Percentiles rank a stretch among this genome's conserved stretches.
Evolutionary conservation across 495 filamentous ascomycete species (phyloP).

Genomic region (Podospora tetraspora): DNA sequence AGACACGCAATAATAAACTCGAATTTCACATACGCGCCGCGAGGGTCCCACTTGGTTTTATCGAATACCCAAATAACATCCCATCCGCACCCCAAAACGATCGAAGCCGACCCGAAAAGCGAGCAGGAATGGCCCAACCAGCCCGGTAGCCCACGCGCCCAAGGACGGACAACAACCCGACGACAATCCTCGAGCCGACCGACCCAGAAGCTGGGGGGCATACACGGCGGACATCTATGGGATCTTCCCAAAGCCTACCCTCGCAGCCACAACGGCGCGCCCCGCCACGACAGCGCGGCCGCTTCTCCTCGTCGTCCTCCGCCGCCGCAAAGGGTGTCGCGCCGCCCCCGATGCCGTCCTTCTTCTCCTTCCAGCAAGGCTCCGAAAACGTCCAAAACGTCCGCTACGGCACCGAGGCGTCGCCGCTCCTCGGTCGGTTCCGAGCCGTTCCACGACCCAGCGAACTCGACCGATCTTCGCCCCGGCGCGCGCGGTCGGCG

Average conservation of each 20-base stretch:
- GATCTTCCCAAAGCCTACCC: slow-evolving; percentile 18
- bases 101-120: background rate
- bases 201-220: background rate
- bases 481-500: slow-evolving; percentile 13
- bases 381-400: slow-evolving; percentile 43
- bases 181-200: background rate
- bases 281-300: slow-evolving; percentile 1
- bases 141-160: background rate
- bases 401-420: slow-evolving; percentile 36
- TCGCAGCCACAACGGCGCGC: slow-evolving; percentile 1
- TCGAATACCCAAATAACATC: background rate
- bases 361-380: slow-evolving; percentile 60
- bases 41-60: background rate
- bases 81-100: background rate
- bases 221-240: slow-evolving; percentile 11
- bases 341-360: slow-evolving; percentile 41
- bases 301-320: background rate
- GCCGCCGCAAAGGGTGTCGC: background rate
- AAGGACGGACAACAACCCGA: background rate
- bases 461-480: slow-evolving; percentile 8
- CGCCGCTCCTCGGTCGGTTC: slow-evolving; percentile 55
- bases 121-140: background rate
- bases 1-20: background rate
- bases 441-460: slow-evolving; percentile 47
- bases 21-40: background rate